Base-by-base conservation (phyloP, 805 yeast genomes). In the Saccharomycopsis amapae region DNA sequence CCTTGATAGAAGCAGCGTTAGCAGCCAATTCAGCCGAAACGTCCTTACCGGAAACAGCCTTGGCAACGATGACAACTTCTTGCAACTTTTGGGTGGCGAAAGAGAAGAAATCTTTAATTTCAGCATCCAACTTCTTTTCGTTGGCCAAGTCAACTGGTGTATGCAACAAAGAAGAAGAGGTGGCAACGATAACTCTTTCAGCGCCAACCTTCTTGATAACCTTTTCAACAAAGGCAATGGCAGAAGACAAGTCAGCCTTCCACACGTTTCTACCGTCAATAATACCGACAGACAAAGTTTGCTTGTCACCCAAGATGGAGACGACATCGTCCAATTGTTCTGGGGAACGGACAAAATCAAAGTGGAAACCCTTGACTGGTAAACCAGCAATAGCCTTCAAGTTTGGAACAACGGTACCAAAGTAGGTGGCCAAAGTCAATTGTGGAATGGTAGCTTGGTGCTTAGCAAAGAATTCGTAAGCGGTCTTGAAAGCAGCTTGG, bases 201-300 rank as follows among this genome's bases (percentile, higher is more conserved):
- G 78, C 73, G 67, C 96, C 96, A 58, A 93, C 72, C 73, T 82
- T 82, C 57, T 70, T 80, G 62, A 86, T 75, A 59, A 96, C 97
- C 69, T 78, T 75, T 66, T 82, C 73, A 60, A 87, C 95, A 55
- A 83, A 65, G 54, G 71, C 85, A 63, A 88, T 72, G 57, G 98
- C 94, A 72, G 80, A 79, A 63, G 93, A 67, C 64, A 83, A 86
- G 76, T 93, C 84, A 69, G 95, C 83, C 80, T 93, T 93, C 98
- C 98, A 93, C 73, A 93, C 87, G 82, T 93, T 93, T 80, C 98
- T 88, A 73, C 98, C 98, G 63, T 88, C 94, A 62, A 93, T 89
- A 61, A 93, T 78, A 86, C 98, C 98, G 56, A 84, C 96, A 53
- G 97, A 90, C 64, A 93, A 75, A 54, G 75, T 71, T 76, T 93